These are phyloP conservation scores for Ceratocystiopsis minuta DNA, from an alignment of 2,329 filamentous ascomycete species.

Conservation along the genomic window DNA sequence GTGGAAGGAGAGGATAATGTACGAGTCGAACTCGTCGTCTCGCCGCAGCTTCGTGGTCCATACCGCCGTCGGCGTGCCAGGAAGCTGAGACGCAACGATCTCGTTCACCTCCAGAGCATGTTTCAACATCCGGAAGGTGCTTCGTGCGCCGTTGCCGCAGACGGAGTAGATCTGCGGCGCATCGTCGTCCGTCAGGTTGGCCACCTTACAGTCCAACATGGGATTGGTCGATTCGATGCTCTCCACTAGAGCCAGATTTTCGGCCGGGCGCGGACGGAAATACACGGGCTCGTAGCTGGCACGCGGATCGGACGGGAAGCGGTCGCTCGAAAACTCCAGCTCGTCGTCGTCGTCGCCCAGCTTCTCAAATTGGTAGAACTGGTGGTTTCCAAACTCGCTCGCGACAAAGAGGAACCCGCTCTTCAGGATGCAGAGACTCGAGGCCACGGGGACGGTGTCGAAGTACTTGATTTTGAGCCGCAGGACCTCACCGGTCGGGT, in stretches of 20 bases:
- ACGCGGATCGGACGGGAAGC: constrained; percentile 58
- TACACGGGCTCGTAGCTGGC: constrained; percentile 61
- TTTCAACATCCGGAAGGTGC: constrained; percentile 78
- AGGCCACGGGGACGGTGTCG: constrained; percentile 79
- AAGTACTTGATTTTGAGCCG: constrained; percentile 92
- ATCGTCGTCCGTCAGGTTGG: constrained; percentile 79
- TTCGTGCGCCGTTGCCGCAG: constrained; percentile 74
- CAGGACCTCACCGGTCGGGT: constrained; percentile 63
- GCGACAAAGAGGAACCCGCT: constrained; percentile 90
- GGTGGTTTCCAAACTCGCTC: constrained; percentile 80
- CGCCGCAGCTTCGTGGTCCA: constrained; percentile 86
- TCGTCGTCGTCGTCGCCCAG: constrained; percentile 91
- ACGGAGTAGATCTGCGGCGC: constrained; percentile 92
- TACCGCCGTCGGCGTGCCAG: constrained; percentile 73
- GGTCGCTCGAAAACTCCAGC: constrained; percentile 65
- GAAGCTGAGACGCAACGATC: constrained; percentile 85
- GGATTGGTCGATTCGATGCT: constrained; percentile 81
- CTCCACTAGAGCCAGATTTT: constrained; percentile 73
- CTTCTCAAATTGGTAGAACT: constrained; percentile 95
- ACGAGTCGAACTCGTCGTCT: constrained; percentile 73
- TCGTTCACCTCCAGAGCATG: constrained; percentile 88
- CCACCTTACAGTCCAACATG: constrained; percentile 76
- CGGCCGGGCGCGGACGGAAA: constrained; percentile 61
- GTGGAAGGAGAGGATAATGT: constrained; percentile 85
- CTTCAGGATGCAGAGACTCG: constrained; percentile 79